phyloP scores from a whole-genome alignment of 768 basidiomycete species.

The Psilocybe azurescens region DNA sequence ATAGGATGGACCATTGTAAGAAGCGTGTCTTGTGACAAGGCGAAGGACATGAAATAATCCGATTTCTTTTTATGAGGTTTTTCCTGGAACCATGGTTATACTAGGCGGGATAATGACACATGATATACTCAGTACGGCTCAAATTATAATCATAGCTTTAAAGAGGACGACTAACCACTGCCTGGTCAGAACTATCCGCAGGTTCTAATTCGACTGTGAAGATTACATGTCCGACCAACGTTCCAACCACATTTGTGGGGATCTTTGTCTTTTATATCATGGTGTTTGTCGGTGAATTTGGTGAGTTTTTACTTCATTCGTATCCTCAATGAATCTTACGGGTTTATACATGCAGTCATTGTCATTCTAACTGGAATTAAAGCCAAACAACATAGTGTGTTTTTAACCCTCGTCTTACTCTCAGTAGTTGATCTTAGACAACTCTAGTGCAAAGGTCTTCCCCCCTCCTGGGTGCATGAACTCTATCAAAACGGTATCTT shows the following conservation, averaged over 20 bases:
- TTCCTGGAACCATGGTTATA: conserved; percentile 1
- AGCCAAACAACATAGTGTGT: conserved; percentile 3
- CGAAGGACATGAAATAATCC: neutral
- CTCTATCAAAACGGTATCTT: conserved; percentile 9
- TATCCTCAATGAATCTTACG: neutral
- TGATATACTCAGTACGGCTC: neutral
- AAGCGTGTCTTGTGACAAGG: too few relatives aligned
- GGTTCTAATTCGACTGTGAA: neutral
- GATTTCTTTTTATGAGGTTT: neutral
- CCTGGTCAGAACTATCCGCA: neutral
- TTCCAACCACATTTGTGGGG: too few relatives aligned
- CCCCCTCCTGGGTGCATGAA: neutral
- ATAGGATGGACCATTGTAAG: conserved; percentile 4
- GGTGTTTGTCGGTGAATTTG: neutral
- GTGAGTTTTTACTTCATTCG: neutral
- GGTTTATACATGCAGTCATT: neutral
- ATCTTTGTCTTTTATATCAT: neutral
- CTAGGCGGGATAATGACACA: neutral
- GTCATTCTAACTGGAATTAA: conserved; percentile 5
- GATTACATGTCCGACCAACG: neutral
- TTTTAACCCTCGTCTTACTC: neutral
- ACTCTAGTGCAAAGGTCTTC: conserved; percentile 1
- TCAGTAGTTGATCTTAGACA: neutral
- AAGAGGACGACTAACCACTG: neutral
- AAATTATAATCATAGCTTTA: neutral